These are phyloP conservation scores for Zygosaccharomyces bailii DNA, from an alignment of 805 yeast genomes.

Conservation along the genomic window DNA sequence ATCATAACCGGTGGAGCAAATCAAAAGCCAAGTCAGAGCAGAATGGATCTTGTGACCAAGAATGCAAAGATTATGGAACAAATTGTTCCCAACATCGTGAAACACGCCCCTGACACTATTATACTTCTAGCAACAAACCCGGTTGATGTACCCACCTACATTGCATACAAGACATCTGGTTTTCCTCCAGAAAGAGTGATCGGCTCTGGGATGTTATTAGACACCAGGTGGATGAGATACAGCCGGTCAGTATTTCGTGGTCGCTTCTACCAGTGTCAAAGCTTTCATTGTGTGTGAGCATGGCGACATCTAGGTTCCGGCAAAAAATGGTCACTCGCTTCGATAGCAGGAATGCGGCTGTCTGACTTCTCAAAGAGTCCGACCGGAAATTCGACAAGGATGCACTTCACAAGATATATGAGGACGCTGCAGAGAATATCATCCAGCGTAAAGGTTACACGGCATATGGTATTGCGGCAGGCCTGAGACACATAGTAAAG, in stretches of 20 bases:
- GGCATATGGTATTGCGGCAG: slow-evolving; percentile 14
- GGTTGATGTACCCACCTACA: slow-evolving; percentile 13
- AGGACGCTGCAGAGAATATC: slow-evolving; percentile 12
- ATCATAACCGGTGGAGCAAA: slow-evolving; percentile 15
- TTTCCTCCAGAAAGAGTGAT: slow-evolving; percentile 13
- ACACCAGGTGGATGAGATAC: slow-evolving; percentile 11
- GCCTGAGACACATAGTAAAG: slow-evolving; percentile 10
- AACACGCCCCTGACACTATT: slow-evolving; percentile 13
- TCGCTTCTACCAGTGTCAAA: slow-evolving; percentile 11
- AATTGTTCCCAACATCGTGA: slow-evolving; percentile 14
- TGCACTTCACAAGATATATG: slow-evolving; percentile 8
- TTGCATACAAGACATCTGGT: slow-evolving; percentile 12
- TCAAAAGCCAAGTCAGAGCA: slow-evolving; percentile 14
- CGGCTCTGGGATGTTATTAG: slow-evolving; percentile 14
- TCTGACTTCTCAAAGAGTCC: slow-evolving; percentile 9
- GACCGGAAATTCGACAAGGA: slow-evolving; percentile 8
- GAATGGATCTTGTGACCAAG: slow-evolving; percentile 15
- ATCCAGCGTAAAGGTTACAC: slow-evolving; percentile 16
- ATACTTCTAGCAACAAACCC: slow-evolving; percentile 16
- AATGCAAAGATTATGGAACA: slow-evolving; percentile 15
- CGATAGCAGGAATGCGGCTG: slow-evolving; percentile 15
- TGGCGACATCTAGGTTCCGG: slow-evolving; percentile 14
- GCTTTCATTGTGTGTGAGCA: slow-evolving; percentile 15
- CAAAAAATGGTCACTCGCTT: slow-evolving; percentile 15
- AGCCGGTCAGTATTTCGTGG: slow-evolving; percentile 11